A percentile compares a stretch with the other conserved stretches of the same genome.
These are phyloP conservation scores for Leishmania amazonensis DNA, from an alignment of 208 protist species.

Conservation along the genomic window DNA sequence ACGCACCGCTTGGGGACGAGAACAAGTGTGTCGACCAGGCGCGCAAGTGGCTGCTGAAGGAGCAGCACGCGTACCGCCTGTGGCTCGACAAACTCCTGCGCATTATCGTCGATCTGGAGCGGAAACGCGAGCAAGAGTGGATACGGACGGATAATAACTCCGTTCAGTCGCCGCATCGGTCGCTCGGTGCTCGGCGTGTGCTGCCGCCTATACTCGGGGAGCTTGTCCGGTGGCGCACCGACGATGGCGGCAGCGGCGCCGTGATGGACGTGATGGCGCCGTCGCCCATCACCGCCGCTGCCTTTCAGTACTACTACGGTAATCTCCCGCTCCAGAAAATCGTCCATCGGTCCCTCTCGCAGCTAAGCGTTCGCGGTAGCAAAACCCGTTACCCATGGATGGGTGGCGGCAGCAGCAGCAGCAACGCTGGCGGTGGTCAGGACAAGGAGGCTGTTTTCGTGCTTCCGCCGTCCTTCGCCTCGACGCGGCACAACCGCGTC, in stretches of 20 bases:
- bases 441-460: background rate
- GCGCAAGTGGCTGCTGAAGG: conserved; percentile 50
- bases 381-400: background rate
- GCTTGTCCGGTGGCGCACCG: conserved; percentile 57
- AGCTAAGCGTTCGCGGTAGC: background rate
- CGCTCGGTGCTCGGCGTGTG: conserved; percentile 28
- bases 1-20: conserved; percentile 56
- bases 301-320: conserved; percentile 31
- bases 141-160: background rate
- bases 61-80: conserved; percentile 41
- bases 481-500: conserved; percentile 34
- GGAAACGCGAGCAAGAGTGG: conserved; percentile 24
- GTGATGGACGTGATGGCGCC: conserved; percentile 6
- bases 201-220: conserved; percentile 53
- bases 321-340: background rate
- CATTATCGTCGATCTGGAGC: conserved; percentile 25
- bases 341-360: background rate
- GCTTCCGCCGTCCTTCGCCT: conserved; percentile 35
- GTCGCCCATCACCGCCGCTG: conserved; percentile 19
- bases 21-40: conserved; percentile 49
- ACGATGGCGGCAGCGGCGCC: conserved; percentile 10
- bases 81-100: conserved; percentile 44
- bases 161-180: conserved; percentile 8
- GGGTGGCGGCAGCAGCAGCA: background rate
- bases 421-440: background rate